A percentile compares a stretch with the other conserved stretches of the same genome.
Conservation (phyloP, 345 rosid species). For the Aurinia saxatilis region DNA sequence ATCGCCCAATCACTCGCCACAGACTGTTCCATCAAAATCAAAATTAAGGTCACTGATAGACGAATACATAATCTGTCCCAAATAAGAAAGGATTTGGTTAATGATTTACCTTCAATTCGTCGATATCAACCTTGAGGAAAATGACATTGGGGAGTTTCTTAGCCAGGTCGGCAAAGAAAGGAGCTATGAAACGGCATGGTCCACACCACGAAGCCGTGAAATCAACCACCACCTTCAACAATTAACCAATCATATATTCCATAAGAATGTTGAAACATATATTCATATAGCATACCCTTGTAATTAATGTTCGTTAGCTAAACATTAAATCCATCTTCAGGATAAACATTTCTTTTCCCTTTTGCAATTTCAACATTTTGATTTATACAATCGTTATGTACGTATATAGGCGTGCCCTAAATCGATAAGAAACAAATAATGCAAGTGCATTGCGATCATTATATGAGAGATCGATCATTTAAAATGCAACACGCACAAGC, state of each 20-base stretch:
- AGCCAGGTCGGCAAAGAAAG: constrained; percentile 64
- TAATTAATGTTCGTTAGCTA: background rate
- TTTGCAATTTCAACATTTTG: background rate
- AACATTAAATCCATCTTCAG: background rate
- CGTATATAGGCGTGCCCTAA: background rate
- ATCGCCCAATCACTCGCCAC: constrained; percentile 67
- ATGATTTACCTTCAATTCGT: constrained; percentile 52
- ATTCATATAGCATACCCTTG: too few relatives aligned
- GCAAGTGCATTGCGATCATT: background rate
- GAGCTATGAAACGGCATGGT: constrained; percentile 68
- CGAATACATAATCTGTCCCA: background rate
- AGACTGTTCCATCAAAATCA: constrained; percentile 29
- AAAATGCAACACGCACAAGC: background rate
- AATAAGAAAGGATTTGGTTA: background rate
- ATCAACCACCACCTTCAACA: constrained; percentile 60
- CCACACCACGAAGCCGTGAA: constrained; percentile 87
- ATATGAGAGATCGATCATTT: constrained; percentile 2
- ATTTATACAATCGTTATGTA: background rate
- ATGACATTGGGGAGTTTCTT: constrained; percentile 45
- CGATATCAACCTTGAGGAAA: constrained; percentile 73
- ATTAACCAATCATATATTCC: background rate
- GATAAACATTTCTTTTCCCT: background rate
- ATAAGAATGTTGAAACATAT: background rate
- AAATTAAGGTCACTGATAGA: background rate
- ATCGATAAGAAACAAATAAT: background rate